These are phyloP conservation scores for Arachis monticola DNA, from an alignment of 331 rosid species.

Conservation along the genomic window DNA sequence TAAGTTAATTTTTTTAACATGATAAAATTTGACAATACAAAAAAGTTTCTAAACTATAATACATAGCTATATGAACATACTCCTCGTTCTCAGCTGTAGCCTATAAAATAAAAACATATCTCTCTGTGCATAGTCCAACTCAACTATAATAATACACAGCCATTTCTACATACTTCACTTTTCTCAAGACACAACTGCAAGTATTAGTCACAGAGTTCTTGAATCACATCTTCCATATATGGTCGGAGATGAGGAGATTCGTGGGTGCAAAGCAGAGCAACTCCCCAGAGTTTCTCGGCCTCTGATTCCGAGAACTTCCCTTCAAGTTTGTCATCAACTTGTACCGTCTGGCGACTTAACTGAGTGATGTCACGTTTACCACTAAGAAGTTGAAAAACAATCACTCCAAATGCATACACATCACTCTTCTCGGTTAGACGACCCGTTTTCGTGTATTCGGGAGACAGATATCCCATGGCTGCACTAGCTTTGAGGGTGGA, in stretches of 20 bases:
- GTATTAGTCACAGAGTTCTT: constrained; percentile 46
- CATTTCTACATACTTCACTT: neutral
- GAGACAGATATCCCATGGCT: constrained; percentile 89
- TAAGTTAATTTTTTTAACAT: too few species aligned
- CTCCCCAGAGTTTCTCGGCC: constrained; percentile 62
- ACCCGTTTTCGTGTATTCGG: constrained; percentile 77
- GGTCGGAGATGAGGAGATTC: constrained; percentile 70
- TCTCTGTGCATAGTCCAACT: neutral
- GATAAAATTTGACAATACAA: too few species aligned
- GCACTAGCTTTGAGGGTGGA: constrained; percentile 87
- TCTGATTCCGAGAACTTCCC: constrained; percentile 69
- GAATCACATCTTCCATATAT: constrained; percentile 58
- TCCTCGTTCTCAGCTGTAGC: neutral
- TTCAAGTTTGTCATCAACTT: constrained; percentile 63
- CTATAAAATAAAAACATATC: neutral
- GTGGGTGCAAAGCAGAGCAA: constrained; percentile 72
- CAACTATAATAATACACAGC: neutral
- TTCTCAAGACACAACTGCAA: constrained; percentile 29
- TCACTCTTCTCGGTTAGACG: constrained; percentile 78
- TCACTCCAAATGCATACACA: constrained; percentile 80
- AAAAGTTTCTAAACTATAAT: neutral
- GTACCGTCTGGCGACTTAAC: constrained; percentile 47
- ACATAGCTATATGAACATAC: too few species aligned
- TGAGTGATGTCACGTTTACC: constrained; percentile 62
- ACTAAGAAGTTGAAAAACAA: constrained; percentile 75